Evolutionary conservation across 371 early-diverging fungal species (phyloP).

Genomic region (Coemansia sp.): DNA sequence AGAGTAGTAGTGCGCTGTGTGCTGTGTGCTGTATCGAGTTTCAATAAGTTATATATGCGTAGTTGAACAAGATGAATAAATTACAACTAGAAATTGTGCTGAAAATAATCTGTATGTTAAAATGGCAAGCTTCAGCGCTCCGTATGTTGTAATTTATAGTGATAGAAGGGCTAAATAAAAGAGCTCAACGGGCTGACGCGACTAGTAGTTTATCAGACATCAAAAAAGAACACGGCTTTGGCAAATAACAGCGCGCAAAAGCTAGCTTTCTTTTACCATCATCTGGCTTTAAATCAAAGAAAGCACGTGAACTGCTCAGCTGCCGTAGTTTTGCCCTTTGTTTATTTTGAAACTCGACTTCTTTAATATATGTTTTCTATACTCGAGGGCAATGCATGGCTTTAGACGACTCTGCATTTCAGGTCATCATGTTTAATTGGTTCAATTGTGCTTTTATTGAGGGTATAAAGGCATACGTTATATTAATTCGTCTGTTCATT

Average conservation of each 20-base stretch:
- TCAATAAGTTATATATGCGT: not conserved
- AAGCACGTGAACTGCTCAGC: not conserved
- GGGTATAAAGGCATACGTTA: too few relatives aligned
- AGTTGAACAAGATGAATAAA: not conserved
- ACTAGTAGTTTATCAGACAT: slow-evolving; percentile 2
- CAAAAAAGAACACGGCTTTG: not conserved
- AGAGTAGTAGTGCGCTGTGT: too few relatives aligned
- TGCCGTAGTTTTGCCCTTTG: not conserved
- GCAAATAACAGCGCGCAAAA: not conserved
- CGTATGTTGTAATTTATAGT: not conserved
- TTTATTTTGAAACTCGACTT: not conserved
- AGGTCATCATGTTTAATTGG: not conserved
- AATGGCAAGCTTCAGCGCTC: not conserved
- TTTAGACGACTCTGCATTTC: not conserved
- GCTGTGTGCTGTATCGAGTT: not conserved
- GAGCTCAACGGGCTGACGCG: not conserved
- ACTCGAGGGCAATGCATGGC: not conserved
- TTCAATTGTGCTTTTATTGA: not conserved
- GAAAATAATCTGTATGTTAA: not conserved
- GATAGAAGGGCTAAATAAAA: not conserved
- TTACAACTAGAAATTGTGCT: not conserved
- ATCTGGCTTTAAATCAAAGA: not conserved
- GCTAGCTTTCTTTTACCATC: not conserved
- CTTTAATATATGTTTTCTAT: not conserved
- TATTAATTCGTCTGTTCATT: too few relatives aligned